Evolutionary conservation across 768 basidiomycete genomes (phyloP).

Genomic region (Mycena amicta): DNA sequence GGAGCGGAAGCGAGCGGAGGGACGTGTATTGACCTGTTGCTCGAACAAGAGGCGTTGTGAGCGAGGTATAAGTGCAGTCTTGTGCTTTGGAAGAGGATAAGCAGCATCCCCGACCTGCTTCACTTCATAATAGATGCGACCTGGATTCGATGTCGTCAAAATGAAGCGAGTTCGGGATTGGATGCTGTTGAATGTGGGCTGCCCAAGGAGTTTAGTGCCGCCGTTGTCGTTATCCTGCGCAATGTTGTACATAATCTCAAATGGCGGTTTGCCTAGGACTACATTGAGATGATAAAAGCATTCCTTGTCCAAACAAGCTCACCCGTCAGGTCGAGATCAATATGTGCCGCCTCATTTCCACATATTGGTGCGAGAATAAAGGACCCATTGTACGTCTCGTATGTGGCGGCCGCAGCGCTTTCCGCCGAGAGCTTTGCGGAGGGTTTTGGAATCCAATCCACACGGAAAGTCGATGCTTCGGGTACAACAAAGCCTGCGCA

Average conservation of each 20-base stretch:
- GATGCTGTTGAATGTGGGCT: conserved; percentile 83
- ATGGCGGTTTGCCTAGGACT: conserved; percentile 78
- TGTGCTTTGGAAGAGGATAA: conserved; percentile 76
- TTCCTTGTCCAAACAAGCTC: conserved; percentile 40
- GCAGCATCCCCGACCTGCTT: conserved; percentile 85
- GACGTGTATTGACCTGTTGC: conserved; percentile 81
- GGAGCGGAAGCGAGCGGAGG: conserved; percentile 78
- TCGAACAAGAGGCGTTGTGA: conserved; percentile 75
- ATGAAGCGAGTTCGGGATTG: conserved; percentile 80
- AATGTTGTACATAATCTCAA: conserved; percentile 90
- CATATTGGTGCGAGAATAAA: conserved; percentile 79
- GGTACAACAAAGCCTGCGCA: conserved; percentile 75
- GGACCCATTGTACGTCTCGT: conserved; percentile 69
- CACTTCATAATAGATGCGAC: conserved; percentile 87
- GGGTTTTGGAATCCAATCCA: conserved; percentile 83
- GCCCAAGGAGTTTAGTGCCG: conserved; percentile 70
- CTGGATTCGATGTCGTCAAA: conserved; percentile 74
- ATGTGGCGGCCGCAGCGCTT: conserved; percentile 47
- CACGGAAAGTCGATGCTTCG: conserved; percentile 63
- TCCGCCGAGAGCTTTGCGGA: conserved; percentile 66
- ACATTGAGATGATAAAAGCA: neutral
- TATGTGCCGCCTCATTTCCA: conserved; percentile 77
- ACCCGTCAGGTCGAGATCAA: conserved; percentile 82
- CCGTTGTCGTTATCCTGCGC: conserved; percentile 69
- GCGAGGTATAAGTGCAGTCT: conserved; percentile 63